Percentiles rank a stretch among this genome's conserved stretches.
phyloP scores from a whole-genome alignment of 139 green algal genomes.

The Closterium sp. region DNA sequence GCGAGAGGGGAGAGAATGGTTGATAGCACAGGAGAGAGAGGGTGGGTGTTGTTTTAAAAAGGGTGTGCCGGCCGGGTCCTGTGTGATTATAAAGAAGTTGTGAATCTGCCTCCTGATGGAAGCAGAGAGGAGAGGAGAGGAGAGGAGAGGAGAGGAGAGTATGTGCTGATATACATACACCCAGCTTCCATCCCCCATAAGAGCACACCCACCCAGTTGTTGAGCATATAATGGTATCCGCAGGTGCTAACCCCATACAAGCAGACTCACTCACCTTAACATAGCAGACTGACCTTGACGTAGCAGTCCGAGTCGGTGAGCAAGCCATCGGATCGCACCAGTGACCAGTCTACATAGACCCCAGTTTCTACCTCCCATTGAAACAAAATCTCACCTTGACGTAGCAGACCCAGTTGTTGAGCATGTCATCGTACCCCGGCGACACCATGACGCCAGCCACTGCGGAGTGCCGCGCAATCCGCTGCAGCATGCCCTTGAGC shows the following conservation, averaged over 20 bases:
- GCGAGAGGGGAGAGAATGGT: too few species aligned
- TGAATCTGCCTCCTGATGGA: constrained; percentile 15
- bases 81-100: constrained; percentile 35
- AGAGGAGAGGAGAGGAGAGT: too few species aligned
- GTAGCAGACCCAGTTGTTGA: constrained; percentile 43
- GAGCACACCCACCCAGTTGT: constrained; percentile 25
- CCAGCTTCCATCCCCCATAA: too few species aligned
- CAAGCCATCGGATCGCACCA: constrained; percentile 40
- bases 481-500: constrained; percentile 8
- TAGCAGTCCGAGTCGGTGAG: constrained; percentile 40
- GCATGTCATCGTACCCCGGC: constrained; percentile 32
- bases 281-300: constrained; percentile 6
- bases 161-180: too few species aligned
- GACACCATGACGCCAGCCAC: constrained; percentile 30
- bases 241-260: too few species aligned
- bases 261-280: neutral
- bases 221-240: constrained; percentile 30
- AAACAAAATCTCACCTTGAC: constrained; percentile 35
- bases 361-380: too few species aligned
- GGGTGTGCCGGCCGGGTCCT: too few species aligned
- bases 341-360: too few species aligned
- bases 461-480: constrained; percentile 3
- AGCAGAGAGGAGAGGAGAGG: too few species aligned
- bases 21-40: too few species aligned
- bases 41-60: too few species aligned